Conservation (phyloP, 768 basidiomycete species). For the Multifurca ochricompacta region DNA sequence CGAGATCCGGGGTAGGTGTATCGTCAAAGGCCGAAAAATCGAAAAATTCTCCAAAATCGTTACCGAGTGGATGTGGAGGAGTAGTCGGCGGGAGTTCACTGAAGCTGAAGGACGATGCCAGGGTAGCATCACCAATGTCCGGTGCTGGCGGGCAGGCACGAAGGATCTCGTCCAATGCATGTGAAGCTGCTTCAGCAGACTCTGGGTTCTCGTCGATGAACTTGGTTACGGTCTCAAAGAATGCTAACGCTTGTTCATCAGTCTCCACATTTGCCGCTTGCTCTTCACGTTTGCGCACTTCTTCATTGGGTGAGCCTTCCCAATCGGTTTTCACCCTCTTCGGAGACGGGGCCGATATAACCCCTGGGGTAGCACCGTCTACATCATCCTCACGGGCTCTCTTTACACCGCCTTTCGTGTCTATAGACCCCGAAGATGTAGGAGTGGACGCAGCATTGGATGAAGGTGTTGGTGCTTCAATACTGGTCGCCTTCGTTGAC, state of each 20-base stretch:
- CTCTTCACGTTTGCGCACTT: constrained; percentile 28
- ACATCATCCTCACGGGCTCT: constrained; percentile 47
- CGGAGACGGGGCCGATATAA: constrained; percentile 53
- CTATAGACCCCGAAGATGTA: constrained; percentile 17
- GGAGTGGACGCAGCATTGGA: not conserved
- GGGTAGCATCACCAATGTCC: constrained; percentile 35
- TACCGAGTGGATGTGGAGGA: constrained; percentile 24
- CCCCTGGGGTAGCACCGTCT: constrained; percentile 2
- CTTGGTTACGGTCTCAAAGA: constrained; percentile 59
- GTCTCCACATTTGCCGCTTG: constrained; percentile 39
- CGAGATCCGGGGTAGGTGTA: constrained; percentile 67
- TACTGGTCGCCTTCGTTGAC: constrained; percentile 22
- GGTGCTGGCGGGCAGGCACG: constrained; percentile 40
- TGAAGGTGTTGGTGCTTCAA: constrained; percentile 20
- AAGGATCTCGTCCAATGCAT: constrained; percentile 55
- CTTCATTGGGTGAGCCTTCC: constrained; percentile 48
- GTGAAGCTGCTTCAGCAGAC: constrained; percentile 39
- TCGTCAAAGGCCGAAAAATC: constrained; percentile 57
- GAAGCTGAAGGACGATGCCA: constrained; percentile 22
- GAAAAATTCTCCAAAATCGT: constrained; percentile 53
- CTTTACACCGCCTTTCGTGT: constrained; percentile 30
- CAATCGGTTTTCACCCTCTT: constrained; percentile 68
- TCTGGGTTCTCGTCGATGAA: constrained; percentile 44
- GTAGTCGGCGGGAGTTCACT: constrained; percentile 26
- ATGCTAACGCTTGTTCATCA: constrained; percentile 55